These are phyloP conservation scores for Ceratobasidium sp. DNA, from an alignment of 1,284 basidiomycete genomes.

Conservation along the genomic window DNA sequence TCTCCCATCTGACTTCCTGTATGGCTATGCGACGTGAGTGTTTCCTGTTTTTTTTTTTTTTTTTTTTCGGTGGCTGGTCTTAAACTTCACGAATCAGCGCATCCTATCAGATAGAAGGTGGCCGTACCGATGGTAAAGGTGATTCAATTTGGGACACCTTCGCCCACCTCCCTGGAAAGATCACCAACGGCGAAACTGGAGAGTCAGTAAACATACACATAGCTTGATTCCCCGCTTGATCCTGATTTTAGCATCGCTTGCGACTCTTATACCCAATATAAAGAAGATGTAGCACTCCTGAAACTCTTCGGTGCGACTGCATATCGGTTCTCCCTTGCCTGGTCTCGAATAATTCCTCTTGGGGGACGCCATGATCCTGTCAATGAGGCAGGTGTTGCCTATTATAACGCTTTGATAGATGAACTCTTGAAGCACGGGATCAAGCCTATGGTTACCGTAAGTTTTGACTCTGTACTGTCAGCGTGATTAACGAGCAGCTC, in stretches of 20 bases:
- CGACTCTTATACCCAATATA: conserved; percentile 71
- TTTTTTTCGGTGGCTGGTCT: no score
- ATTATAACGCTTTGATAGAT: conserved; percentile 70
- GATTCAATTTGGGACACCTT: conserved; percentile 33
- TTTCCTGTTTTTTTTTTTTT: not conserved
- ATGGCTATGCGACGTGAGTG: conserved; percentile 21
- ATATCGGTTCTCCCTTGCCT: conserved; percentile 72
- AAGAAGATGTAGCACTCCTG: conserved; percentile 71
- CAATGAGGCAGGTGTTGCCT: conserved; percentile 70
- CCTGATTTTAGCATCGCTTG: conserved; percentile 54
- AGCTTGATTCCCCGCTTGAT: not conserved
- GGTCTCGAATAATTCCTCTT: conserved; percentile 73
- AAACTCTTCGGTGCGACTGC: conserved; percentile 64
- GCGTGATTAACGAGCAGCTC: conserved; percentile 46
- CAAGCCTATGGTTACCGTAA: conserved; percentile 66
- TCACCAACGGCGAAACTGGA: conserved; percentile 20
- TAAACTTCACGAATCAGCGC: no score
- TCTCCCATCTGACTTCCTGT: conserved; percentile 11
- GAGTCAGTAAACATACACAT: conserved; percentile 6
- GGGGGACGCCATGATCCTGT: conserved; percentile 72
- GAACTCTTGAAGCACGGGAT: conserved; percentile 66
- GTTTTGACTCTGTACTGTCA: conserved; percentile 47
- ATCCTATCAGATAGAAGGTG: conserved; percentile 33
- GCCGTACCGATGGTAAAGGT: conserved; percentile 21
- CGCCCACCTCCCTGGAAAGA: not conserved